Base-by-base conservation (phyloP, 441 rosid species). In the Hura crepitans region DNA sequence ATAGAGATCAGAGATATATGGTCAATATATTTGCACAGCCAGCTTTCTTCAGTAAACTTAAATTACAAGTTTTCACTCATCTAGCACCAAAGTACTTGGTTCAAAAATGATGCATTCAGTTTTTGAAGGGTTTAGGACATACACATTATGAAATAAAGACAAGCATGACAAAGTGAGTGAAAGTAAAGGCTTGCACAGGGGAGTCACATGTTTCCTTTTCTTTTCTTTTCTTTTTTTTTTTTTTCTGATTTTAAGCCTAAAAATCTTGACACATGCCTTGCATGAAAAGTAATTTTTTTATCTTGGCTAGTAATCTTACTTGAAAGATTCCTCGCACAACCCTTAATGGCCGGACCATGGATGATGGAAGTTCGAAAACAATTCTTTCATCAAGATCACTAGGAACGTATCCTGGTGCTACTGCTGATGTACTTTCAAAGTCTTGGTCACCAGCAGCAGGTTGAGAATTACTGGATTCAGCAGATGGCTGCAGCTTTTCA, bases 291-390 rank as follows among this genome's bases (percentile, higher is more conserved):
- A 13, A 59, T 50, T 18, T 23, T n/a, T 0, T 58, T 61, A 45
- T 17, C 17, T 22, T 42, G 62, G 25, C 57, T 47, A 37, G 65
- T 46, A 49, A 77, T 78, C 89, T 78, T 86, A 91, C 99, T 75
- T 96, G 99, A 81, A 93, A 91, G 72, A 91, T 96, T 86, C 99
- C 99, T 68, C 76, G 87, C 68, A 89, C 80, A 78, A 91, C 95
- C 78, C 89, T 81, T 74, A 93, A 81, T 3, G 97, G 97, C 69
- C 97, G 88, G 81, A 96, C 97, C 98, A 96, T 96, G 54, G 98
- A 93, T 70, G 98, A 84, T 68, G 96, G 84, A 83, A 93, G 87
- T 84, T 93, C 99, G 79, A 90, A 84, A 85, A 91, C 83, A 69
- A 96, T 91, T 79, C 94, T 87, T 82, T 90, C 99, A 80, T 96